Evolutionary conservation across 1,284 basidiomycete genomes (phyloP), one percentile per base, ranked within the genome.

Genomic region (Puccinia triticina): DNA sequence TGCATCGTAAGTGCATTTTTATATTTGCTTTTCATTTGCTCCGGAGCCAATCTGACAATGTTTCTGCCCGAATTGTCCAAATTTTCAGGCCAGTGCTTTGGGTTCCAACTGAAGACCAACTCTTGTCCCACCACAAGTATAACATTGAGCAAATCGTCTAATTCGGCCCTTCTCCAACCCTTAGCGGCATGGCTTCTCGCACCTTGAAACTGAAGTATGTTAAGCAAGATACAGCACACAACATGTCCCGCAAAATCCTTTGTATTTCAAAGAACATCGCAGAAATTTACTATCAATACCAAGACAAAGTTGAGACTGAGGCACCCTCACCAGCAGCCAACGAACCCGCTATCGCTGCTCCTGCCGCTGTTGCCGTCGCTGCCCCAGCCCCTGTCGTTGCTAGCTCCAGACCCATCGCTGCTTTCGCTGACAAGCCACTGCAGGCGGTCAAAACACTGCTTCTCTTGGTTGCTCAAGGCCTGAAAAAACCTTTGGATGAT

Each of bases 191-290:
- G 96, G 97, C 96, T 0, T 91, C 91, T 29, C 92, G 96, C 76
- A 99, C 96, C 0, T 90, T 94, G 87, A 96, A 96, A 89, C 94
- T 96, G 84, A 98, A 98, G 88, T 99, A 96, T 88, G 96, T 98
- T 88, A 90, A 90, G 4, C 90, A 91, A 85, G 96, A 99, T 86
- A 93, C 94, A 84, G 94, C 96, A 2, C 89, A 92, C 84, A 92
- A 92, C 84, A 92, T 91, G 86, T 91, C 90, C 73, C 92, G 96
- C 83, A 89, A 90, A 34, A 95, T 99, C 86, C 90, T 94, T 84
- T 98, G 96, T 88, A 93, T 95, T 85, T 92, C 95, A 72, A 99
- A 98, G 91, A 92, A 99, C 87, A 90, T 91, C 84, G 96, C 96
- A 88, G 95, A 98, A 88, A 95, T 98, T 72, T 98, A 98, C 89